phyloP scores from a whole-genome alignment of 305 asterid species.

The Solanum hybrid region DNA sequence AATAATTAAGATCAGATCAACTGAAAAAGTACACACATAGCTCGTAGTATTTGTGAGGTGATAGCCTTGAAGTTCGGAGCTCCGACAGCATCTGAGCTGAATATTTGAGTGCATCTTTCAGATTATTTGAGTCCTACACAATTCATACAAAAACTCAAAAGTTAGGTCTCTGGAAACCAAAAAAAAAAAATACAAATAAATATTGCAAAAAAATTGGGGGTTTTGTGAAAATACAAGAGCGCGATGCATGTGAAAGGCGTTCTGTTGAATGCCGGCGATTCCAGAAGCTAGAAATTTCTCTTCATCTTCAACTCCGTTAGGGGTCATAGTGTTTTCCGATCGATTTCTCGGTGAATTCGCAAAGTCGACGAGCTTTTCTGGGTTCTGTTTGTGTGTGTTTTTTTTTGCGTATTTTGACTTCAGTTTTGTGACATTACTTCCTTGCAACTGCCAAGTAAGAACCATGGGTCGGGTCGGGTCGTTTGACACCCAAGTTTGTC shows the following conservation, averaged over 20 bases:
- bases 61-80: conserved; percentile 92
- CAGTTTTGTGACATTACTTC: too few species aligned
- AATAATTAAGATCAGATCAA: conserved; percentile 1
- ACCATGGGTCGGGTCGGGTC: too few species aligned
- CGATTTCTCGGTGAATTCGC: background rate
- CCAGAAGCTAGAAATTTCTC: conserved; percentile 95
- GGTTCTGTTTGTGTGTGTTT: background rate
- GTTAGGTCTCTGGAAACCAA: conserved; percentile 29
- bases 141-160: conserved; percentile 5
- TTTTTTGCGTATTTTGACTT: too few species aligned
- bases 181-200: background rate
- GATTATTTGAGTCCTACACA: conserved; percentile 38
- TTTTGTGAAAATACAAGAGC: conserved; percentile 52
- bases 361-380: background rate
- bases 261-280: conserved; percentile 94
- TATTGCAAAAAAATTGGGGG: background rate
- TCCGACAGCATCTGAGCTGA: conserved; percentile 99
- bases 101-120: conserved; percentile 89
- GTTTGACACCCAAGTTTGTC: too few species aligned
- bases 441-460: too few species aligned
- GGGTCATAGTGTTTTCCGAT: conserved; percentile 34
- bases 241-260: conserved; percentile 95
- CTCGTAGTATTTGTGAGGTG: conserved; percentile 95
- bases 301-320: conserved; percentile 79
- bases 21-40: conserved; percentile 29